phyloP scores from a whole-genome alignment of 1,139 yeast genomes.

The Maudiozyma humilis region DNA sequence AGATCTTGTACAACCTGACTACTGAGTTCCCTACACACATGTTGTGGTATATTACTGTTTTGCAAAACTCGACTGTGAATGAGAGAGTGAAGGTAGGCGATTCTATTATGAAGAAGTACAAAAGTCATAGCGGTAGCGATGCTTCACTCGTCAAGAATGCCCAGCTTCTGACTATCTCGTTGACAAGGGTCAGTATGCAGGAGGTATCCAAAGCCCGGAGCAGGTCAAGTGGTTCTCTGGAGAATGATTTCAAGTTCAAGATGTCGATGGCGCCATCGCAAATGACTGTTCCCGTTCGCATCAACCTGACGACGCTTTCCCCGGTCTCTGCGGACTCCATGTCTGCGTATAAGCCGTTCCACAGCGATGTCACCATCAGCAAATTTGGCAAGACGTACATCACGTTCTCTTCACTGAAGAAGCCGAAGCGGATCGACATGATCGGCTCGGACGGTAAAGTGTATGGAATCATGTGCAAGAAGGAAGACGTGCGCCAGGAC shows the following conservation, averaged over 20 bases:
- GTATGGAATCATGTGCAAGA: conserved; percentile 73
- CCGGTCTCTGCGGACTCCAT: conserved; percentile 45
- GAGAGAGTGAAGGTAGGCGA: conserved; percentile 50
- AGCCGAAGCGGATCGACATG: conserved; percentile 71
- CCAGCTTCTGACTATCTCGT: conserved; percentile 21
- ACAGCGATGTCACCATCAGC: conserved; percentile 50
- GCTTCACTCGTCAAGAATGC: conserved; percentile 16
- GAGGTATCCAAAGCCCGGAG: conserved; percentile 26
- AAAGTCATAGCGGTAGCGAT: conserved; percentile 12
- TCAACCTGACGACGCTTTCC: conserved; percentile 58
- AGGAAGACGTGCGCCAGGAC: conserved; percentile 92
- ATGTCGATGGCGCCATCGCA: conserved; percentile 47
- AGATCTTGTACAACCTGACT: conserved; percentile 50
- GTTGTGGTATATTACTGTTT: conserved; percentile 77
- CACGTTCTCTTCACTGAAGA: conserved; percentile 73
- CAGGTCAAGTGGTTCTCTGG: conserved; percentile 33
- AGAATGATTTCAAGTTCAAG: conserved; percentile 43
- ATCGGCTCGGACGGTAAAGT: conserved; percentile 68
- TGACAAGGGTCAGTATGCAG: conserved; percentile 28
- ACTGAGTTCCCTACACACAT: conserved; percentile 71
- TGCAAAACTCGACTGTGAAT: conserved; percentile 56
- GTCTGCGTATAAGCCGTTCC: conserved; percentile 45
- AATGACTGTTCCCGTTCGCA: conserved; percentile 74
- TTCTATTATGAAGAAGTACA: conserved; percentile 34
- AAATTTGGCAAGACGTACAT: conserved; percentile 38